Base-by-base conservation (phyloP, 1,139 yeast species). In the Insectozyma bohioensis region DNA sequence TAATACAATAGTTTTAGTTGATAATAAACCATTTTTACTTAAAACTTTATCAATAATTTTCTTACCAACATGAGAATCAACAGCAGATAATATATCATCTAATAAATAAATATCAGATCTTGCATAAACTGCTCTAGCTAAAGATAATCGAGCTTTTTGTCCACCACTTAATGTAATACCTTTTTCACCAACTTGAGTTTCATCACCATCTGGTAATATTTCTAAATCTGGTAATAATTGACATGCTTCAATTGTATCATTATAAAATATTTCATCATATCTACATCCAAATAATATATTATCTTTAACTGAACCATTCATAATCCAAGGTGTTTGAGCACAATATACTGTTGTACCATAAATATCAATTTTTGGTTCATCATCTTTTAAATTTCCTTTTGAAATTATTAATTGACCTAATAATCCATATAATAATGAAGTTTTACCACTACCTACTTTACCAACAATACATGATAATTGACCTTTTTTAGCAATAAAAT, bases 121-220 rank as follows among this genome's bases (percentile, higher is more conserved):
- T 2, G 97, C 80, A 58, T 92, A 92, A 6, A 92, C 97, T 16
- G 97, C 96, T 58, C 98, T 77, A 2, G 97, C 97, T 42, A 92
- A 72, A 2, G 95, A 80, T 33, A 92, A 66, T 60, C 98, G 80
- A 1, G 97, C 97, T 67, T 90, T 92, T 60, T 92, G 97, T 29
- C 98, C 98, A 40, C 98, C 98, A 30, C 96, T 86, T 37, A 92
- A 69, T 10, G 97, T 86, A 37, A 92, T 87, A 49, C 98, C 98
- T 63, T 90, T 92, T 62, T 92, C 98, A 43, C 98, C 98, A 32
- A 92, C 97, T 50, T 85, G 76, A 2, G 98, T 90, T 36, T 69
- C 67, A 56, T 92, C 97, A 31, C 97, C 97, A 52, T 86, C 85
- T 3, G 95, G 85, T 34, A 92, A 67, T 22, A 83, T 77, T 17